Evolutionary conservation across 2,329 filamentous ascomycete genomes (phyloP).

Genomic region (Alternaria hordeiaustralica): DNA sequence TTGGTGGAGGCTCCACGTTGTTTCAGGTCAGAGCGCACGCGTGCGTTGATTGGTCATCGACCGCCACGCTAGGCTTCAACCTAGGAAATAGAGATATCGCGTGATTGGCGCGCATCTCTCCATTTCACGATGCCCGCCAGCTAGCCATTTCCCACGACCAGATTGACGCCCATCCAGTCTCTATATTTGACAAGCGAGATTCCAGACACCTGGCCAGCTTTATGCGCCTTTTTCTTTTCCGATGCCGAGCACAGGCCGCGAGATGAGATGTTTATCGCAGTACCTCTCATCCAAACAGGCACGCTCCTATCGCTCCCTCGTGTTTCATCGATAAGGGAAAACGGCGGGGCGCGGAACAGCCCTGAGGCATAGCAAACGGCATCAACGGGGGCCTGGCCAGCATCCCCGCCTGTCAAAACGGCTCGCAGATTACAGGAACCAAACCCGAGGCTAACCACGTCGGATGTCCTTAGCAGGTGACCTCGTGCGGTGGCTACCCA

Average conservation of each 20-base stretch:
- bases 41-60: slow-evolving; percentile 28
- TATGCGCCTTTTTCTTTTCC: slow-evolving; percentile 1
- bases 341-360: slow-evolving; percentile 6
- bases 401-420: slow-evolving; percentile 8
- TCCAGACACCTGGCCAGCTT: slow-evolving; percentile 18
- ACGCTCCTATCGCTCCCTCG: background rate
- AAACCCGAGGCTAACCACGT: slow-evolving; percentile 10
- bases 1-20: slow-evolving; percentile 24
- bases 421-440: slow-evolving; percentile 20
- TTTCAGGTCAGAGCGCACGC: slow-evolving; percentile 26
- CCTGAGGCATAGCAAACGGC: slow-evolving; percentile 3
- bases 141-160: slow-evolving; percentile 15
- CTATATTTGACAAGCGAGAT: slow-evolving; percentile 23
- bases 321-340: slow-evolving; percentile 14
- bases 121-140: slow-evolving; percentile 8
- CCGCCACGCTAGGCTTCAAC: slow-evolving; percentile 11
- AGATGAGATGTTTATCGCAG: slow-evolving; percentile 5
- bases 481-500: slow-evolving; percentile 2
- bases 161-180: slow-evolving; percentile 34
- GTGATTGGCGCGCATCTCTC: slow-evolving; percentile 38
- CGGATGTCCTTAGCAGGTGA: slow-evolving; percentile 6
- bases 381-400: slow-evolving; percentile 2
- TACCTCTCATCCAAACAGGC: background rate
- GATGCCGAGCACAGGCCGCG: background rate
- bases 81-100: slow-evolving; percentile 1